phyloP scores from a whole-genome alignment of 192 early-diverging fungal genomes.

The Podila epigama region DNA sequence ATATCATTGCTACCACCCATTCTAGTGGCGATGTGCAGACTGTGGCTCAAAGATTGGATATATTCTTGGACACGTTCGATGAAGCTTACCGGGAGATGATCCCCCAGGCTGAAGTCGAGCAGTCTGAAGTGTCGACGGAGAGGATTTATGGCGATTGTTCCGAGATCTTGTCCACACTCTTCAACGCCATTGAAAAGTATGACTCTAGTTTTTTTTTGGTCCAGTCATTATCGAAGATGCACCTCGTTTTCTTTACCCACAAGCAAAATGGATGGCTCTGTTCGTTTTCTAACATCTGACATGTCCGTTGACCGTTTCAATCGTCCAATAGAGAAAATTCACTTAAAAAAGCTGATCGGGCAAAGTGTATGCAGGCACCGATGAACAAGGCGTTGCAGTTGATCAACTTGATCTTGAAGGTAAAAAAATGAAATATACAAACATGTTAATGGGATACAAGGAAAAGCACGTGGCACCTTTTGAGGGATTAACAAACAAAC shows the following conservation, averaged over 20 bases:
- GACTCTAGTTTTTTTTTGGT: slow-evolving; percentile 11
- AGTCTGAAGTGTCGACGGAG: slow-evolving; percentile 35
- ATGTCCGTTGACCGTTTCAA: background rate
- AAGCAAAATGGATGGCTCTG: background rate
- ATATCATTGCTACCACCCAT: no score
- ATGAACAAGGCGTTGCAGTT: slow-evolving; percentile 28
- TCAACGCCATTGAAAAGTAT: slow-evolving; percentile 44
- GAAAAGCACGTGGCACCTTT: no score
- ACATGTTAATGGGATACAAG: no score
- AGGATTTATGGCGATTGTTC: slow-evolving; percentile 48
- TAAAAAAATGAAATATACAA: no score
- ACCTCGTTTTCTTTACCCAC: no score
- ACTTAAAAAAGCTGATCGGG: slow-evolving; percentile 18
- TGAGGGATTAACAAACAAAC: no score
- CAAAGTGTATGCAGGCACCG: slow-evolving; percentile 43
- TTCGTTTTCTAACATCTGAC: background rate
- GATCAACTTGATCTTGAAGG: slow-evolving; percentile 48
- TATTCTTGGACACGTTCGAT: slow-evolving; percentile 48
- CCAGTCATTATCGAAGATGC: background rate
- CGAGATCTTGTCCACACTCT: slow-evolving; percentile 34
- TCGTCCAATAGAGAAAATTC: slow-evolving; percentile 14
- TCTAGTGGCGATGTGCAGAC: slow-evolving; percentile 32
- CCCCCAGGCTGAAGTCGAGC: slow-evolving; percentile 24
- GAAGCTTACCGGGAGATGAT: slow-evolving; percentile 44
- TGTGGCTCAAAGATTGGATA: slow-evolving; percentile 31